Base-by-base conservation (phyloP, 2,329 filamentous ascomycete genomes). In the Rutstroemia sp. region DNA sequence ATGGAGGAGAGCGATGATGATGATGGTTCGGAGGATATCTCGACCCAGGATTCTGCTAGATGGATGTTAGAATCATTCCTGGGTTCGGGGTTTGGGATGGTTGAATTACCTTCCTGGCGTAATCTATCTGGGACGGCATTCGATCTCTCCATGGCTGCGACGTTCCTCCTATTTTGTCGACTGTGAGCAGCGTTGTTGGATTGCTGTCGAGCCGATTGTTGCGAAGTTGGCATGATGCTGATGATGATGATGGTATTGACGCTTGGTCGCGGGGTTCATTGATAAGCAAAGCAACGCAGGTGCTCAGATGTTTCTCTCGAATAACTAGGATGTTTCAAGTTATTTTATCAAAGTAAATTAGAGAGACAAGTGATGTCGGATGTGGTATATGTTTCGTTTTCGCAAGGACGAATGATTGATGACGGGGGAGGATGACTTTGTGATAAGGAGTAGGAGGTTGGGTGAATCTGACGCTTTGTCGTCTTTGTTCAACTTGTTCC, bases 1-100 rank as follows among this genome's bases (percentile, higher is more conserved):
- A 87, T 84, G 54, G 84, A 96, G 19, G 92, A 96, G 12, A 96
- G 77, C 14, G 92, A 96, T 2, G 92, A 96, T 2, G 92, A 95
- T 0, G 92, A 96, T 7, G 92, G 91, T 65, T 94, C 89, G 4
- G 92, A 96, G 48, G 88, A 83, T 59, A 99, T 84, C 71, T 99
- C 92, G 65, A 97, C 84, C 94, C 94, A 99, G 8, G 94, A 96
- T 75, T 97, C 94, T 92, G 34, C 59, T 59, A 65, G 70, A 42
- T 70, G 64, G 57, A 59, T 16, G 58, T 59, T 48, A 46, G 23
- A 50, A 21, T 21, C 19, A 23, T 25, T 46, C 2, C 12, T 23
- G 19, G 9, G n/a, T 17, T 42, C 39, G 4, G 2, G 10, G 25
- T 50, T 48, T 36, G 27, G 19, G 46, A 30, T 25, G 42, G 48